Percentiles rank a stretch among this genome's conserved stretches.
Conservation (phyloP, 169 alveolate species). For the Eimeria acervulina region DNA sequence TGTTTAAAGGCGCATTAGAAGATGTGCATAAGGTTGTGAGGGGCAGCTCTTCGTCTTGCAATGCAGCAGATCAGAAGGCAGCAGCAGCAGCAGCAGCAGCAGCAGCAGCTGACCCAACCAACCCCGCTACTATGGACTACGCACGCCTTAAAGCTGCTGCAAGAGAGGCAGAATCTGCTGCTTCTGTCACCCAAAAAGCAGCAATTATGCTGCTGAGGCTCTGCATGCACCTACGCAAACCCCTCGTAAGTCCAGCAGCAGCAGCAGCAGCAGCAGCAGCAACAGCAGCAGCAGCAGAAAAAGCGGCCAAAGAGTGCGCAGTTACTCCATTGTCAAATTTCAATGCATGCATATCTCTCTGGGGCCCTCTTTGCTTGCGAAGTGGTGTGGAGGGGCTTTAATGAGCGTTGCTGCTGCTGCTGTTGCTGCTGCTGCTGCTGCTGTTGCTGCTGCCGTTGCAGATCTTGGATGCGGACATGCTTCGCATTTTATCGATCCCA, state of each 20-base stretch:
- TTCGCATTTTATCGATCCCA: conserved; percentile 69
- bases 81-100: conserved; percentile 40
- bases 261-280: conserved; percentile 16
- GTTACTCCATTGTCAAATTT: not conserved
- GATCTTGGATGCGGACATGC: conserved; percentile 81
- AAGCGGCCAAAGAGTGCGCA: not conserved
- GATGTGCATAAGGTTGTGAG: conserved; percentile 7
- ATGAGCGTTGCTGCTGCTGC: not conserved
- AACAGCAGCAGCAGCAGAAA: not conserved
- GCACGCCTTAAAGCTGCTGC: not conserved
- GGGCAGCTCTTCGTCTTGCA: not conserved
- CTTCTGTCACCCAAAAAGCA: conserved; percentile 13
- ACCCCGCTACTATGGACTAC: conserved; percentile 8
- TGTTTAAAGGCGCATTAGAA: conserved; percentile 12
- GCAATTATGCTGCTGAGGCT: conserved; percentile 25
- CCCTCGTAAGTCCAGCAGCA: too few relatives aligned
- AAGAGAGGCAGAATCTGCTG: conserved; percentile 44
- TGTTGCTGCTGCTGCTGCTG: not conserved
- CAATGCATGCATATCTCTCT: not conserved
- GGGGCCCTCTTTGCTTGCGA: not conserved
- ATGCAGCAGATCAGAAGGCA: conserved; percentile 14
- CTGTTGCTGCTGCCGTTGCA: conserved; percentile 4
- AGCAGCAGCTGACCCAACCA: conserved; percentile 26
- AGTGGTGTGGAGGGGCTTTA: not conserved
- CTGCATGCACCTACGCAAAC: not conserved